Percentiles rank a stretch among this genome's conserved stretches.
phyloP scores from a whole-genome alignment of 495 filamentous ascomycete genomes.

The Trichoderma gamsii region DNA sequence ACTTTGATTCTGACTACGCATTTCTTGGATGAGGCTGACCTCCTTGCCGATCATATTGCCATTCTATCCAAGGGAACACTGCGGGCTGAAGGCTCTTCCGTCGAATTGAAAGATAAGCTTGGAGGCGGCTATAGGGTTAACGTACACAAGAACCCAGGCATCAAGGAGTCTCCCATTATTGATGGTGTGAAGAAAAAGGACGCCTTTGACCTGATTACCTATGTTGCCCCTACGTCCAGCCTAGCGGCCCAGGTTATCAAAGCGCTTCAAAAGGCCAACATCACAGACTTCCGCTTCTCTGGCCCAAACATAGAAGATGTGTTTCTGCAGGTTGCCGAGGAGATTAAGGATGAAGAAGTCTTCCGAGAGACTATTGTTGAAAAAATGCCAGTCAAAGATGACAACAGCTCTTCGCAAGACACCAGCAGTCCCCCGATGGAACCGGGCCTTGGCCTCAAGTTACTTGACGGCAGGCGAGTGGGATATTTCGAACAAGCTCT shows the following conservation, averaged over 20 bases:
- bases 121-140: slow-evolving; percentile 75
- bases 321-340: slow-evolving; percentile 75
- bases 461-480: slow-evolving; percentile 62
- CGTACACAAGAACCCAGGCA: slow-evolving; percentile 47
- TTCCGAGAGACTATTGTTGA: slow-evolving; percentile 21
- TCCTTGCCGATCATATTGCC: slow-evolving; percentile 70
- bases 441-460: slow-evolving; percentile 37
- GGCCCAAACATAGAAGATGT: slow-evolving; percentile 86
- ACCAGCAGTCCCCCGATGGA: not conserved
- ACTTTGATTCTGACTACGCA: slow-evolving; percentile 84
- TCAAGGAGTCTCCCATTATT: slow-evolving; percentile 44
- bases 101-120: slow-evolving; percentile 63
- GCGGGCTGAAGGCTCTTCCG: slow-evolving; percentile 66
- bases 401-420: slow-evolving; percentile 24
- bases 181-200: slow-evolving; percentile 50
- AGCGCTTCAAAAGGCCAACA: slow-evolving; percentile 53
- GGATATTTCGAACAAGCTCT: slow-evolving; percentile 57
- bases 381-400: slow-evolving; percentile 22
- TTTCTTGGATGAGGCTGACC: slow-evolving; percentile 72
- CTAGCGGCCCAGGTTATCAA: slow-evolving; percentile 61
- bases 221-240: slow-evolving; percentile 56
- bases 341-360: slow-evolving; percentile 41
- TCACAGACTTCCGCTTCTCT: slow-evolving; percentile 67
- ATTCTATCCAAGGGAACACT: slow-evolving; percentile 69
- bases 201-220: slow-evolving; percentile 63